These are phyloP conservation scores for Acanthochlamys bracteata DNA, from an alignment of 106 monocot species.

Conservation along the genomic window DNA sequence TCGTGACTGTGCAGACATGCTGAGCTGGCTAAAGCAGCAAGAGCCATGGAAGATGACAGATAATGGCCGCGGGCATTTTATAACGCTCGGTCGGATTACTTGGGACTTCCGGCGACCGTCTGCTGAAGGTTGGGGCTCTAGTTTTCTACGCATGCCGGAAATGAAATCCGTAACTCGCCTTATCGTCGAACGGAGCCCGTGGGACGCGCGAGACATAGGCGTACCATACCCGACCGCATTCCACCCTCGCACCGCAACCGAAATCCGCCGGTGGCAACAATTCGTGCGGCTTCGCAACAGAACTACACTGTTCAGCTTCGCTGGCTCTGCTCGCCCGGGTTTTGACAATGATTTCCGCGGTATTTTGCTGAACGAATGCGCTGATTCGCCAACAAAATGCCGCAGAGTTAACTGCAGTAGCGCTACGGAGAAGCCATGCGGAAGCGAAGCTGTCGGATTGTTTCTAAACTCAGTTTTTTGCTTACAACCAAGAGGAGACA, in stretches of 20 bases:
- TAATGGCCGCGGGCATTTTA: constrained; percentile 23
- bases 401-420: constrained; percentile 40
- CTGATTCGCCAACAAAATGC: constrained; percentile 20
- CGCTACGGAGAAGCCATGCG: constrained; percentile 33
- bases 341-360: constrained; percentile 60
- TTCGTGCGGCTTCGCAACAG: constrained; percentile 39
- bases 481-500: constrained; percentile 87
- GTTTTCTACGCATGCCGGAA: constrained; percentile 59
- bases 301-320: constrained; percentile 52
- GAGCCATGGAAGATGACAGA: constrained; percentile 9
- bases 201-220: constrained; percentile 71
- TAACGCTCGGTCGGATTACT: constrained; percentile 20
- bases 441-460: constrained; percentile 34
- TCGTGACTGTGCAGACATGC: constrained; percentile 5
- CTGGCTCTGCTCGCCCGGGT: constrained; percentile 39
- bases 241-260: constrained; percentile 47
- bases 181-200: constrained; percentile 60
- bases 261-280: constrained; percentile 49
- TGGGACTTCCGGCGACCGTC: constrained; percentile 26
- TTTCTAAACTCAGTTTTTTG: constrained; percentile 76
- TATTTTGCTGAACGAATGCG: constrained; percentile 42
- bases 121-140: constrained; percentile 54
- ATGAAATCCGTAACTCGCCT: constrained; percentile 76
- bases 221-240: constrained; percentile 89
- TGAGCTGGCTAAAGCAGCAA: constrained; percentile 17